Evolutionary conservation across 495 filamentous ascomycete species (phyloP), one percentile per base, ranked within the genome.

Genomic region (Chaetomium tenue): DNA sequence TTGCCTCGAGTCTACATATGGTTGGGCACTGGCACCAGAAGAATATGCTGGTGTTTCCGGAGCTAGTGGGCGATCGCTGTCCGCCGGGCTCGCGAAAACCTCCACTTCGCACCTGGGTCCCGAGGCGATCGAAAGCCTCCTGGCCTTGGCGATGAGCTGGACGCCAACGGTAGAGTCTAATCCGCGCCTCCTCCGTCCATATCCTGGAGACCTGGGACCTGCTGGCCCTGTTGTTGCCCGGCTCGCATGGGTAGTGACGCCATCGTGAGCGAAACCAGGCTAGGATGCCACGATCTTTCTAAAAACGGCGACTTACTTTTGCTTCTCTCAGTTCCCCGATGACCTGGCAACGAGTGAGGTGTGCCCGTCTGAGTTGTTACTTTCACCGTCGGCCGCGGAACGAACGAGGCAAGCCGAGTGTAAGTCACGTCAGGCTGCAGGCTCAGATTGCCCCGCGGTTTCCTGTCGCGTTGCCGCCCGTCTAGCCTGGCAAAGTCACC

Each of bases 61-160:
- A 64, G 16, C 20, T 28, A n/a, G 58, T 11, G 51, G 11, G 0
- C 18, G 5, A 22, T 7, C 5, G 22, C 50, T 22, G 9, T 40
- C 12, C 39, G 20, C 37, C 9, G 37, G 18, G 3, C 20, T 23
- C 28, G 47, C 2, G n/a, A 39, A 12, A 23, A 16, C 61, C 16
- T 63, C 60, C 52, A 50, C 54, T 25, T 63, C 60, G 42, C 13
- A 63, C 65, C 64, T 61, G 53, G 59, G 22, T 62, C 40, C 59
- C 53, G 71, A 68, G 44, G 9, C 9, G 33, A 73, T 65, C 18
- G 65, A 67, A 58, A 66, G 62, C 51, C 69, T 64, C 60, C 62
- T 66, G 12, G 71, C 61, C 63, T 67, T 66, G 51, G 58, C 64
- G 63, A 61, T 66, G 50, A 72, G 69, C 52, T 73, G 71, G 33